A percentile compares a stretch with the other conserved stretches of the same genome.
These are phyloP conservation scores for Nicotiana undulata DNA, from an alignment of 257 asterid genomes.

Conservation along the genomic window DNA sequence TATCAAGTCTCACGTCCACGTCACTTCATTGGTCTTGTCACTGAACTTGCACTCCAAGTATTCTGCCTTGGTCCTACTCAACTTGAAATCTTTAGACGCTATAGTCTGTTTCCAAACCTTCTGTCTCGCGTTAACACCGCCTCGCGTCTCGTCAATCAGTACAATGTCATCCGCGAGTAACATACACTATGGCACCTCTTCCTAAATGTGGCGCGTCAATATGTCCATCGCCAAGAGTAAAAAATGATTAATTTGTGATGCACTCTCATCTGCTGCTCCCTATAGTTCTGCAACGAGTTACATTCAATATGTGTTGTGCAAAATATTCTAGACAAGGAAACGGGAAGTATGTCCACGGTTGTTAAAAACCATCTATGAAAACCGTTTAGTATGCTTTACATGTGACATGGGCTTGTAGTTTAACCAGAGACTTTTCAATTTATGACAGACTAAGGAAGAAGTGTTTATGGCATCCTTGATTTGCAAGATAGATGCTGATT, in stretches of 20 bases:
- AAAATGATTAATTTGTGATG: neutral
- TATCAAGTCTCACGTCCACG: too few relatives aligned
- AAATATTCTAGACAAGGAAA: slow-evolving; percentile 2
- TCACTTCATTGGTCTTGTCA: too few relatives aligned
- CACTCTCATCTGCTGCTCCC: neutral
- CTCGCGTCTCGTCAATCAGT: too few relatives aligned
- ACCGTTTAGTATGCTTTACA: neutral
- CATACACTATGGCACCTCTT: too few relatives aligned
- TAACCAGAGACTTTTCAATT: neutral
- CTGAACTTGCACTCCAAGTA: too few relatives aligned
- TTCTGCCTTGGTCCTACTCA: too few relatives aligned
- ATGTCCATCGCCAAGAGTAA: neutral
- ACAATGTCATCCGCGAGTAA: too few relatives aligned
- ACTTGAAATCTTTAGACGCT: too few relatives aligned
- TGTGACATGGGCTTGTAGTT: neutral
- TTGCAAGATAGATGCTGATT: slow-evolving; percentile 64
- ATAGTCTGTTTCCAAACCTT: too few relatives aligned
- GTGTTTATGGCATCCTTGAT: slow-evolving; percentile 85
- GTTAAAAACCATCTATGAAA: neutral
- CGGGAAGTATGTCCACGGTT: neutral
- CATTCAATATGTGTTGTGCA: neutral
- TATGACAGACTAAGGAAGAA: slow-evolving; percentile 66
- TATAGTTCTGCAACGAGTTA: neutral
- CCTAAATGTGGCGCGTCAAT: too few relatives aligned
- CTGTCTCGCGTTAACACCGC: too few relatives aligned